A percentile compares a stretch with the other conserved stretches of the same genome.
phyloP scores from a whole-genome alignment of 1,139 yeast species.

The Schizosaccharomyces versatilis region DNA sequence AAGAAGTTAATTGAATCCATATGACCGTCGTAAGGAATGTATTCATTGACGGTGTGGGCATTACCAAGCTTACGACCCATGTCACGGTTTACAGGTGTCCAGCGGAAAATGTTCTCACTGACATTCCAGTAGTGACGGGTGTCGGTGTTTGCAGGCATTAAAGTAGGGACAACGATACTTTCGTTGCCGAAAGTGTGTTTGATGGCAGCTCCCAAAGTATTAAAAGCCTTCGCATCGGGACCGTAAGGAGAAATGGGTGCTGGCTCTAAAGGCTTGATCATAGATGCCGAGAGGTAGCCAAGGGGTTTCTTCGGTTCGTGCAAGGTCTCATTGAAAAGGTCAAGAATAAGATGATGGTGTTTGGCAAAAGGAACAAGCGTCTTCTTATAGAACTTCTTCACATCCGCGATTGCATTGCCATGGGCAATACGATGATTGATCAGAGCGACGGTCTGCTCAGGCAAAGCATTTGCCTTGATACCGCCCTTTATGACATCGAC shows the following conservation, averaged over 20 bases:
- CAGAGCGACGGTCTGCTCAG: slow-evolving; percentile 36
- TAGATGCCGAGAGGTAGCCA: slow-evolving; percentile 12
- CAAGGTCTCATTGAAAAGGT: slow-evolving; percentile 17
- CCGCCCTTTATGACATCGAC: slow-evolving; percentile 52
- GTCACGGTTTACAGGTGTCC: slow-evolving; percentile 22
- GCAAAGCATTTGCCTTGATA: slow-evolving; percentile 48
- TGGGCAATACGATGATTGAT: slow-evolving; percentile 40
- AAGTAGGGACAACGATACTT: slow-evolving; percentile 36
- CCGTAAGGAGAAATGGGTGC: slow-evolving; percentile 36
- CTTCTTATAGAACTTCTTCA: slow-evolving; percentile 23
- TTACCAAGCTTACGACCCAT: slow-evolving; percentile 6
- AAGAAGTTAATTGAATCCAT: slow-evolving; percentile 37
- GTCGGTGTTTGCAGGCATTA: slow-evolving; percentile 69
- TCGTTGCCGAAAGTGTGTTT: slow-evolving; percentile 35
- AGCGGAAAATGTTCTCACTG: slow-evolving; percentile 52
- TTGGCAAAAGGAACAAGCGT: slow-evolving; percentile 25
- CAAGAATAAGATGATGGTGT: slow-evolving; percentile 27
- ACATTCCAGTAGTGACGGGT: slow-evolving; percentile 58
- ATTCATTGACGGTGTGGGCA: slow-evolving; percentile 41
- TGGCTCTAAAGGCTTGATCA: slow-evolving; percentile 24
- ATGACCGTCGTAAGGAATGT: slow-evolving; percentile 30
- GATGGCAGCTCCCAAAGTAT: slow-evolving; percentile 32
- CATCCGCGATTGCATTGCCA: slow-evolving; percentile 26
- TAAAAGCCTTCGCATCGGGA: slow-evolving; percentile 28
- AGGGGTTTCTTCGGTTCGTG: slow-evolving; percentile 11